Evolutionary conservation across 306 rosid species (phyloP).

Genomic region (Dryas drummondii): DNA sequence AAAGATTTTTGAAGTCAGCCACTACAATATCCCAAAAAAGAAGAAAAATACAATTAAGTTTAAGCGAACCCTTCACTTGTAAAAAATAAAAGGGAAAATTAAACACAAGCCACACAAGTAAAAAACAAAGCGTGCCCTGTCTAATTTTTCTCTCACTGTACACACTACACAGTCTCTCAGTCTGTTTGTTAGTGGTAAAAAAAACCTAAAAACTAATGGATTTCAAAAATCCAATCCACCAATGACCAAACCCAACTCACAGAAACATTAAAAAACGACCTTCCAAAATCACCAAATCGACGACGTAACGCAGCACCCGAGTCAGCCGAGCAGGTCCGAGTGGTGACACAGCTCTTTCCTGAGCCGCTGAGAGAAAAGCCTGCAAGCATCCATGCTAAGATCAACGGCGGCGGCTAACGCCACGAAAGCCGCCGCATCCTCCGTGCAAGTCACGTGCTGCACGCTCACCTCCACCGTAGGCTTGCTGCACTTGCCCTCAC

Average conservation of each 20-base stretch:
- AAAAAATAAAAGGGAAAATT: conserved; percentile 38
- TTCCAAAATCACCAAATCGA: not conserved
- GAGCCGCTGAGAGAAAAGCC: conserved; percentile 37
- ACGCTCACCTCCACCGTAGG: conserved; percentile 52
- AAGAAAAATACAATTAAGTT: not conserved
- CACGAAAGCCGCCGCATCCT: conserved; percentile 53
- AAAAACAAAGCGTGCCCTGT: conserved; percentile 32
- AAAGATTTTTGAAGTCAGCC: not conserved
- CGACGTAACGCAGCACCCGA: not conserved
- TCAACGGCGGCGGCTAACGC: conserved; percentile 54
- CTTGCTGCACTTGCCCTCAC: conserved; percentile 31
- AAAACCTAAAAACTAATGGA: conserved; percentile 25
- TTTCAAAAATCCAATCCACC: conserved; percentile 12
- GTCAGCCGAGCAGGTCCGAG: conserved; percentile 12
- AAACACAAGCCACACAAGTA: conserved; percentile 56
- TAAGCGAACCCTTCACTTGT: conserved; percentile 38
- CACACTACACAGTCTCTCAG: conserved; percentile 34
- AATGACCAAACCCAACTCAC: not conserved
- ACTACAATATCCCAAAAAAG: not conserved
- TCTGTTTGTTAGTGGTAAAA: conserved; percentile 43
- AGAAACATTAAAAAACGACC: not conserved
- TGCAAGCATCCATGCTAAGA: conserved; percentile 51
- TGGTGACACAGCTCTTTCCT: conserved; percentile 43
- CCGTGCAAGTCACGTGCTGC: conserved; percentile 51
- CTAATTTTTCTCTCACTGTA: conserved; percentile 37